Conservation (phyloP, 2,329 filamentous ascomycete species). For the Stemphylium beticola region DNA sequence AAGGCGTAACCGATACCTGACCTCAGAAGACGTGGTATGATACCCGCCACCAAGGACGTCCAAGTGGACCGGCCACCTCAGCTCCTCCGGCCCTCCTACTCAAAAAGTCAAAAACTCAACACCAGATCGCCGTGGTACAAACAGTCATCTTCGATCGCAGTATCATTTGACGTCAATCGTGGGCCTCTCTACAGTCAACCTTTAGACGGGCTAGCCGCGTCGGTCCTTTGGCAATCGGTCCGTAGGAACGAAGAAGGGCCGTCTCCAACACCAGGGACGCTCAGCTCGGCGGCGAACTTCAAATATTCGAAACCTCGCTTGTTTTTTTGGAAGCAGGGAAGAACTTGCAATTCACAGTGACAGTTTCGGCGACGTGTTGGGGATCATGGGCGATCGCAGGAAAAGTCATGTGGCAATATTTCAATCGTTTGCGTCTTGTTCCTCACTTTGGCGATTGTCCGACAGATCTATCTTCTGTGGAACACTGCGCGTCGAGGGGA, state of each 20-base stretch:
- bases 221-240: background rate
- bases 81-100: background rate
- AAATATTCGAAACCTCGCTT: too few relatives aligned
- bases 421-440: too few relatives aligned
- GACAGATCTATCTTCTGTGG: too few relatives aligned
- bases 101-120: background rate
- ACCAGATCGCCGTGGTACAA: background rate
- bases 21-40: background rate
- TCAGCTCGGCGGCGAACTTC: background rate
- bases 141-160: slow-evolving; percentile 2
- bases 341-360: too few relatives aligned
- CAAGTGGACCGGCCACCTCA: background rate
- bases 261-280: background rate
- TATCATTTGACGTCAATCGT: background rate
- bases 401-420: too few relatives aligned
- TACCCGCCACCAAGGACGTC: background rate
- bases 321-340: too few relatives aligned
- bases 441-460: too few relatives aligned
- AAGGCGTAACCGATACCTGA: background rate
- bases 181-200: background rate
- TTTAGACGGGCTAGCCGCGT: background rate
- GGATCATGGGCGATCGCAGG: too few relatives aligned
- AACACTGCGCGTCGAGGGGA: too few relatives aligned
- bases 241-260: background rate
- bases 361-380: too few relatives aligned